phyloP scores from a whole-genome alignment of 768 basidiomycete species.

The Paxillus rubicundulus region DNA sequence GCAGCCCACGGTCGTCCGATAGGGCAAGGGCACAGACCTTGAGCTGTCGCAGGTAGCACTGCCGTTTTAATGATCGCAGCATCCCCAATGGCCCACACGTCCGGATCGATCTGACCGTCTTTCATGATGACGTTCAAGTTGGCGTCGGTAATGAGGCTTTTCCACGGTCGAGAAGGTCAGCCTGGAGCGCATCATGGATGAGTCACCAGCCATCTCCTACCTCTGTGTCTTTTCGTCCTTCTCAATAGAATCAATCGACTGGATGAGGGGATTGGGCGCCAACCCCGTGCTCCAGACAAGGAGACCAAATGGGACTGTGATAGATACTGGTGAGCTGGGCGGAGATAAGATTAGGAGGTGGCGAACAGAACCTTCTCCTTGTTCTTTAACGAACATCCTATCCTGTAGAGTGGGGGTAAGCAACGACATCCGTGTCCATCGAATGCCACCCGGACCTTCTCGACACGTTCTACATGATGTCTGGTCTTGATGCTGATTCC shows the following conservation, averaged over 20 bases:
- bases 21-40: constrained; percentile 45
- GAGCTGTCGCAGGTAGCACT: constrained; percentile 79
- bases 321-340: constrained; percentile 5
- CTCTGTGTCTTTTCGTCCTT: constrained; percentile 61
- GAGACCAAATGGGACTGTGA: constrained; percentile 71
- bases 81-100: constrained; percentile 85
- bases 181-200: constrained; percentile 30
- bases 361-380: constrained; percentile 55
- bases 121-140: constrained; percentile 59
- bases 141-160: constrained; percentile 49
- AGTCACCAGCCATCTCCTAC: constrained; percentile 25
- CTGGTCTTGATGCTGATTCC: constrained; percentile 71
- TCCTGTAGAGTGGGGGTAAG: constrained; percentile 40
- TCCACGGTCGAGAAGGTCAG: constrained; percentile 6
- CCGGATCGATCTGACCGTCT: constrained; percentile 52
- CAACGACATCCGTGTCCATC: constrained; percentile 8
- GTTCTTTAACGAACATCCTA: constrained; percentile 66
- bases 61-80: constrained; percentile 57
- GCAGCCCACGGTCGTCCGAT: constrained; percentile 15
- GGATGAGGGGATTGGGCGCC: constrained; percentile 75
- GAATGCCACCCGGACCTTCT: constrained; percentile 40
- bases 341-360: constrained; percentile 3
- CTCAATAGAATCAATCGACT: constrained; percentile 53
- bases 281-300: constrained; percentile 89
- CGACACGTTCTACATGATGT: constrained; percentile 71